These are phyloP conservation scores for Botrytis tulipae DNA, from an alignment of 2,329 filamentous ascomycete species.

Conservation along the genomic window DNA sequence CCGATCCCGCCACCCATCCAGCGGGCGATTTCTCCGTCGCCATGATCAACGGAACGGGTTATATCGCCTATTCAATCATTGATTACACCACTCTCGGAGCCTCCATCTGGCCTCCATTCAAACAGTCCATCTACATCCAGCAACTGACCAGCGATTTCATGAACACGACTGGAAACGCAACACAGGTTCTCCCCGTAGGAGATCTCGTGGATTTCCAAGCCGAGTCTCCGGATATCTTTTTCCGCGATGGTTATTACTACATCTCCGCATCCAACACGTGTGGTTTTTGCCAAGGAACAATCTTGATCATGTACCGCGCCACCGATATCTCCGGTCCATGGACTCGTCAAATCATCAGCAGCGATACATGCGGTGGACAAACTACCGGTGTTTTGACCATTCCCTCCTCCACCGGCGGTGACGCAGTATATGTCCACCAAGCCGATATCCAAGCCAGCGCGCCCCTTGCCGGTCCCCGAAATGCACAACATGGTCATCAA, in stretches of 20 bases:
- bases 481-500: slow-evolving; percentile 11
- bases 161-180: slow-evolving; percentile 28
- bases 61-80: slow-evolving; percentile 30
- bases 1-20: neutral
- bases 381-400: slow-evolving; percentile 28
- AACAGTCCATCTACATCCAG: slow-evolving; percentile 30
- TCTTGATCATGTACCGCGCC: slow-evolving; percentile 30
- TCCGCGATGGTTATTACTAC: slow-evolving; percentile 31
- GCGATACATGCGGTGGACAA: slow-evolving; percentile 33
- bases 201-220: slow-evolving; percentile 31
- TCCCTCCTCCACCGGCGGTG: slow-evolving; percentile 21
- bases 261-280: slow-evolving; percentile 33
- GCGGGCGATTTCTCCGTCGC: slow-evolving; percentile 8
- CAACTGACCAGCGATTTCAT: slow-evolving; percentile 27
- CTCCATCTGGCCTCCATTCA: slow-evolving; percentile 33
- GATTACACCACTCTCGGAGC: slow-evolving; percentile 30
- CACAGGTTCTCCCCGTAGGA: slow-evolving; percentile 7
- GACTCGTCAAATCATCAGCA: slow-evolving; percentile 30
- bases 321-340: slow-evolving; percentile 28
- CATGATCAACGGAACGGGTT: slow-evolving; percentile 29
- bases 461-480: slow-evolving; percentile 25
- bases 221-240: slow-evolving; percentile 33
- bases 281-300: slow-evolving; percentile 32
- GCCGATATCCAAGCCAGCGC: slow-evolving; percentile 28
- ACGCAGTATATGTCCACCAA: slow-evolving; percentile 28